Percentiles rank a stretch among this genome's conserved stretches.
These are phyloP conservation scores for Cryomyces antarcticus DNA, from an alignment of 495 filamentous ascomycete genomes.

Conservation along the genomic window DNA sequence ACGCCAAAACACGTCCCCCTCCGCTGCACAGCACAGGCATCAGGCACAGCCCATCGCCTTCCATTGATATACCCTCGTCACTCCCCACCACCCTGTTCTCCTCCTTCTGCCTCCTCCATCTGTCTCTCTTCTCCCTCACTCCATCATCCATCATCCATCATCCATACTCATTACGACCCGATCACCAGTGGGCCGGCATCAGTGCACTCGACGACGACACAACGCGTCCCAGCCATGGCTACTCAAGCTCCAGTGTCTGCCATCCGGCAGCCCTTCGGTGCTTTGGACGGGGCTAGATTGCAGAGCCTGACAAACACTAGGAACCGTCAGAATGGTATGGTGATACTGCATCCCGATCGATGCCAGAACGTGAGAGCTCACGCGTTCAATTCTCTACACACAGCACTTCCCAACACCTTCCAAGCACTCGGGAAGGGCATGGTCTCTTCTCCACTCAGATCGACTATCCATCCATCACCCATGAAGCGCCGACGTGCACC, in stretches of 20 bases:
- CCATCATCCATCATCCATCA: no score
- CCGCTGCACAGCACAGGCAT: no score
- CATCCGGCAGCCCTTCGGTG: conserved; percentile 20
- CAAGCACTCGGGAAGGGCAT: background rate
- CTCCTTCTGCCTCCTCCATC: no score
- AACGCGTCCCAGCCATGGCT: background rate
- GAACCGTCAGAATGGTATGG: conserved; percentile 37
- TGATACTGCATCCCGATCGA: background rate
- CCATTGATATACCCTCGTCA: no score
- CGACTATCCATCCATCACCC: conserved; percentile 9
- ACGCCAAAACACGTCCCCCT: no score
- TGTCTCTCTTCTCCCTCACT: no score
- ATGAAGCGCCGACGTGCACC: conserved; percentile 20
- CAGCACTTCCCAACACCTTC: conserved; percentile 2
- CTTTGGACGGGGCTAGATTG: conserved; percentile 18
- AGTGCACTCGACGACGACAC: no score
- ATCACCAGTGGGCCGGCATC: no score
- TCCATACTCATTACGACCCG: no score
- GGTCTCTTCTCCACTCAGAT: conserved; percentile 10
- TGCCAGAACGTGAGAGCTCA: conserved; percentile 1
- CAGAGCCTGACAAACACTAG: conserved; percentile 30
- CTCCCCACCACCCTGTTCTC: no score
- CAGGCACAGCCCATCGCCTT: no score
- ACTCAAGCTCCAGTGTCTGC: background rate
- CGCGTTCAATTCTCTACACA: background rate